Percentiles rank a stretch among this genome's conserved stretches.
These are phyloP conservation scores for Colletotrichum lentis DNA, from an alignment of 2,329 filamentous ascomycete genomes.

Conservation along the genomic window DNA sequence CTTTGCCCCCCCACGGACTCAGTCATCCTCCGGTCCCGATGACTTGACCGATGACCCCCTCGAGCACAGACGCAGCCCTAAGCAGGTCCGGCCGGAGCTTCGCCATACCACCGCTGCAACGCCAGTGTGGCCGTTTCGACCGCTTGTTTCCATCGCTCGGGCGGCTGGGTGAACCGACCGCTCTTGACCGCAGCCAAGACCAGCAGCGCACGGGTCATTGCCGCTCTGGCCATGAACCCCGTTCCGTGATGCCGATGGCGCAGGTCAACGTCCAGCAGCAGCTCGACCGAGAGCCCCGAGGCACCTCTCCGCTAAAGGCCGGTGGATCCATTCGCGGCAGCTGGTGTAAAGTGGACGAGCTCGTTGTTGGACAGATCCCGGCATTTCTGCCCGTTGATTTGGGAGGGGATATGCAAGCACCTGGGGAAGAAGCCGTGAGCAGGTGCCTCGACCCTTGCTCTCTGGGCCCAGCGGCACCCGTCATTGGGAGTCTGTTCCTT, in stretches of 20 bases:
- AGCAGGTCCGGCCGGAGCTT: slow-evolving; percentile 39
- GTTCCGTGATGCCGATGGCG: slow-evolving; percentile 47
- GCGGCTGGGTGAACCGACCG: slow-evolving; percentile 32
- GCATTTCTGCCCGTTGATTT: slow-evolving; percentile 37
- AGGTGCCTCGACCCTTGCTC: background rate
- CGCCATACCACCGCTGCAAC: slow-evolving; percentile 40
- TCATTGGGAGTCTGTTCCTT: background rate
- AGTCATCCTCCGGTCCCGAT: slow-evolving; percentile 24
- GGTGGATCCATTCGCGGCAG: slow-evolving; percentile 44
- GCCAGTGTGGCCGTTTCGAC: slow-evolving; percentile 38
- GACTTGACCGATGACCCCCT: slow-evolving; percentile 27
- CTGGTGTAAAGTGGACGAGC: slow-evolving; percentile 40
- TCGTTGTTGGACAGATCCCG: slow-evolving; percentile 35
- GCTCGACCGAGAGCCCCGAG: slow-evolving; percentile 39
- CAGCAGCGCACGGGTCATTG: slow-evolving; percentile 41
- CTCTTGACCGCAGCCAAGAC: slow-evolving; percentile 43
- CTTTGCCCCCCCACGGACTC: slow-evolving; percentile 8
- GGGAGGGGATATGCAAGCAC: slow-evolving; percentile 37
- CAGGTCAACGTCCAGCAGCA: slow-evolving; percentile 39
- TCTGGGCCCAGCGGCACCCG: too few species aligned
- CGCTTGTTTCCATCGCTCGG: slow-evolving; percentile 40
- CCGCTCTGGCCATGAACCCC: slow-evolving; percentile 42
- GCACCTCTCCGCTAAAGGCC: slow-evolving; percentile 42
- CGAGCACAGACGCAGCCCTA: slow-evolving; percentile 30
- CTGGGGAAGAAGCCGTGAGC: slow-evolving; percentile 8